These are phyloP conservation scores for Suillus decipiens DNA, from an alignment of 768 basidiomycete species.

Conservation along the genomic window DNA sequence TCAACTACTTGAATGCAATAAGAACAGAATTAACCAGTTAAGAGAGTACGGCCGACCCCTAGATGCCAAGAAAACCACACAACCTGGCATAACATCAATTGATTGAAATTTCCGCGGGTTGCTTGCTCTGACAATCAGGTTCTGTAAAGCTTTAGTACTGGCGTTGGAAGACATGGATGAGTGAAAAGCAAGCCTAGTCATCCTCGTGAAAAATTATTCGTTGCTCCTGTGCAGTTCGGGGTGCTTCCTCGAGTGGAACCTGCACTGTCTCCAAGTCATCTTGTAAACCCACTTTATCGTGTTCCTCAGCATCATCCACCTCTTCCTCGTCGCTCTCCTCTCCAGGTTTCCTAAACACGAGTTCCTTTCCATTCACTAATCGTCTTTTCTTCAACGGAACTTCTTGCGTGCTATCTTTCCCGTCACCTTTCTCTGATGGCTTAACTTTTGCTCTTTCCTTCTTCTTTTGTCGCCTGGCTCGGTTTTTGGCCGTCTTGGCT, in stretches of 20 bases:
- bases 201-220: constrained; percentile 55
- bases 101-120: not conserved
- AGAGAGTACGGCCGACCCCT: not conserved
- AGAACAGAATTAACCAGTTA: not conserved
- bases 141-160: not conserved
- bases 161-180: not conserved
- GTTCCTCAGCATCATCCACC: constrained; percentile 10
- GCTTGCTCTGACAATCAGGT: not conserved
- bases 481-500: constrained; percentile 93
- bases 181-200: constrained; percentile 31
- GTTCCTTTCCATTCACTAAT: constrained; percentile 74
- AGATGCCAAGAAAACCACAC: not conserved
- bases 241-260: constrained; percentile 15
- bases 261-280: not conserved
- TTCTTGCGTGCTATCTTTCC: constrained; percentile 28
- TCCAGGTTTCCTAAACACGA: constrained; percentile 57
- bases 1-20: not conserved
- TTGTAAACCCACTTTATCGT: constrained; percentile 11
- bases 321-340: constrained; percentile 47
- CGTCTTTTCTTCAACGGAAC: constrained; percentile 76
- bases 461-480: constrained; percentile 92
- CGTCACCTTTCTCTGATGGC: constrained; percentile 28
- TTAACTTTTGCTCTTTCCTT: constrained; percentile 68
- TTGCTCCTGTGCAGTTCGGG: constrained; percentile 34
- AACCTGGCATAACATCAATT: not conserved